Evolutionary conservation across 192 early-diverging fungal genomes (phyloP).

Genomic region (Dissophora ornata): DNA sequence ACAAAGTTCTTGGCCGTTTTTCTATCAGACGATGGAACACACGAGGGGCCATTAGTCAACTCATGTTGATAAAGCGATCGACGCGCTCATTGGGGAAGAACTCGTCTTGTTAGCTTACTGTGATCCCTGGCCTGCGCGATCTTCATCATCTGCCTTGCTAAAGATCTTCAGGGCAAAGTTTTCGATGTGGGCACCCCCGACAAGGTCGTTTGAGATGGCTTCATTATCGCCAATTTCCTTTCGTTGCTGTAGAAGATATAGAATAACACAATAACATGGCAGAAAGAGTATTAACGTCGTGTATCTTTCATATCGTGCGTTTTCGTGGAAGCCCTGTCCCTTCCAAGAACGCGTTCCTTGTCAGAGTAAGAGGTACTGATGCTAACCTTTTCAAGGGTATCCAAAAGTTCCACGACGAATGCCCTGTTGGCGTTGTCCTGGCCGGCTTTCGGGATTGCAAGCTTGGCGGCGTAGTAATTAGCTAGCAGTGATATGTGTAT

Average conservation of each 20-base stretch:
- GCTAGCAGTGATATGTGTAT: too few species aligned
- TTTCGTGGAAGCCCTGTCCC: too few species aligned
- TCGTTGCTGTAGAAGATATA: constrained; percentile 68
- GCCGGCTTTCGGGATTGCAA: constrained; percentile 72
- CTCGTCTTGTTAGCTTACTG: constrained; percentile 68
- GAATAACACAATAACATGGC: neutral
- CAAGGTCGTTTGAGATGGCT: constrained; percentile 78
- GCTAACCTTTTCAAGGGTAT: constrained; percentile 81
- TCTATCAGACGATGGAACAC: constrained; percentile 46
- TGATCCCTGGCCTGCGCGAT: constrained; percentile 78
- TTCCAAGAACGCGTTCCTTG: too few species aligned
- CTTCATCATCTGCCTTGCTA: constrained; percentile 90
- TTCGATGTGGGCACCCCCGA: constrained; percentile 85
- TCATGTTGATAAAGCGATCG: neutral
- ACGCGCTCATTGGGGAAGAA: neutral
- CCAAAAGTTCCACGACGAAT: constrained; percentile 77
- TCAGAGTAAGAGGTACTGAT: too few species aligned
- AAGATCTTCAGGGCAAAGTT: constrained; percentile 93
- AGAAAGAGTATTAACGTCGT: neutral
- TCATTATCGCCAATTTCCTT: constrained; percentile 69
- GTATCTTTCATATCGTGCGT: too few species aligned
- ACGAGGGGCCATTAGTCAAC: neutral
- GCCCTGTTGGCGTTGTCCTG: constrained; percentile 62
- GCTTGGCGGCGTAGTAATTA: constrained; percentile 85
- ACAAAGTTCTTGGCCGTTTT: constrained; percentile 92